Evolutionary conservation across 2,329 filamentous ascomycete genomes (phyloP).

Genomic region (Saccharata proteae): DNA sequence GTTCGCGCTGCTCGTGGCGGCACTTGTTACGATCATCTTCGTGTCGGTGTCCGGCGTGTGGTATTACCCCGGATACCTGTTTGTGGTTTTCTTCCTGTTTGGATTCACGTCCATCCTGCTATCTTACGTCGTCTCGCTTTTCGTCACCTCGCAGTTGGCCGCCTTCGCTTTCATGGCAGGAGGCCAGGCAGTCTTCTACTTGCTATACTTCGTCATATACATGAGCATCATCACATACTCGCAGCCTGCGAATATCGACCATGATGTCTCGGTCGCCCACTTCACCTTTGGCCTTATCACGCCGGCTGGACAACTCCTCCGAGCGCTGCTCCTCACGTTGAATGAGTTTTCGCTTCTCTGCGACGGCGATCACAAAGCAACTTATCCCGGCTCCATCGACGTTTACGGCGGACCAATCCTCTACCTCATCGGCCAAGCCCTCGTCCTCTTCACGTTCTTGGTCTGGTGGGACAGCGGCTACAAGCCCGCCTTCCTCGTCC

Average conservation of each 20-base stretch:
- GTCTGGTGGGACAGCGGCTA: slow-evolving; percentile 70
- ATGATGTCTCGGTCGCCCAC: slow-evolving; percentile 54
- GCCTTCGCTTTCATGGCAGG: slow-evolving; percentile 76
- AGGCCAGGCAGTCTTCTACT: slow-evolving; percentile 48
- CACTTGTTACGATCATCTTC: slow-evolving; percentile 58
- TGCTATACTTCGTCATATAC: slow-evolving; percentile 35
- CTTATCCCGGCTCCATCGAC: slow-evolving; percentile 57
- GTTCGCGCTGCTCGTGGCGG: slow-evolving; percentile 56
- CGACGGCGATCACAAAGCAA: slow-evolving; percentile 45
- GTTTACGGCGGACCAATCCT: slow-evolving; percentile 76
- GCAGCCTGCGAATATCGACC: slow-evolving; percentile 56
- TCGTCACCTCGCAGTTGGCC: slow-evolving; percentile 65
- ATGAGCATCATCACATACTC: slow-evolving; percentile 60
- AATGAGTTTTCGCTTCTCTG: slow-evolving; percentile 80
- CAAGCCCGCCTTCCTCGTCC: slow-evolving; percentile 41
- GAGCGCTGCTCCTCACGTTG: slow-evolving; percentile 62
- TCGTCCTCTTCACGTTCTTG: slow-evolving; percentile 58
- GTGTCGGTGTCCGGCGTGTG: slow-evolving; percentile 51
- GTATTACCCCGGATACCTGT: slow-evolving; percentile 72
- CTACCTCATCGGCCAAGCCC: slow-evolving; percentile 64
- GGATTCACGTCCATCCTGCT: slow-evolving; percentile 65
- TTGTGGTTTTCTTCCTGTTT: slow-evolving; percentile 69
- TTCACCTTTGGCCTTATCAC: slow-evolving; percentile 63
- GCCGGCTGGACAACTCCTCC: slow-evolving; percentile 63
- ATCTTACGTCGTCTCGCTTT: slow-evolving; percentile 71